Evolutionary conservation across 106 monocot genomes (phyloP).

Genomic region (Dendrobium chrysotoxum): DNA sequence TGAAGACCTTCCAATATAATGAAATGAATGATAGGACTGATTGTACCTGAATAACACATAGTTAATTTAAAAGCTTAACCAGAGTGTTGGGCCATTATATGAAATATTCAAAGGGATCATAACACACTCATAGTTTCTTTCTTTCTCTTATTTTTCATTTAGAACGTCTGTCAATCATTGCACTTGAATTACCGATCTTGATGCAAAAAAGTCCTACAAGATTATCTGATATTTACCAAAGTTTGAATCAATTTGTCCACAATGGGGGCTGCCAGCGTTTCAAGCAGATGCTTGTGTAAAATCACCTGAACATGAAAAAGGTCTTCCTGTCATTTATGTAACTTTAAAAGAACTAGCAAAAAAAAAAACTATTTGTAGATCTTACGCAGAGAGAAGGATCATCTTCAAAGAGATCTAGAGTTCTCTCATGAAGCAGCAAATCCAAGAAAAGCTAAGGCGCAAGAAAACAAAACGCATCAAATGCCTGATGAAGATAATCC

Average conservation of each 20-base stretch:
- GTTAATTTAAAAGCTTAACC: not conserved
- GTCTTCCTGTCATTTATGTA: not conserved
- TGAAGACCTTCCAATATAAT: not conserved
- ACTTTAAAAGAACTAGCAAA: not conserved
- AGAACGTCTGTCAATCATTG: not conserved
- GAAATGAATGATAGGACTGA: not conserved
- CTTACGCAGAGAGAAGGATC: slow-evolving; percentile 71
- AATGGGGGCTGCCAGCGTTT: slow-evolving; percentile 54
- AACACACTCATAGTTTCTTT: not conserved
- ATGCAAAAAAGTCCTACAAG: not conserved
- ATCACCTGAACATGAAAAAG: slow-evolving; percentile 29
- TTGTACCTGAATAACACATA: not conserved
- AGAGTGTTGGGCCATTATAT: not conserved
- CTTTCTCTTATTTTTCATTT: not conserved
- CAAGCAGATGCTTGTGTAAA: slow-evolving; percentile 91
- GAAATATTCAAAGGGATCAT: not conserved
- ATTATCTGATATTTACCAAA: slow-evolving; percentile 34
- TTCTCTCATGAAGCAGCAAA: slow-evolving; percentile 78
- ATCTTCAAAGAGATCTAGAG: slow-evolving; percentile 81
- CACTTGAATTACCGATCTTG: not conserved
- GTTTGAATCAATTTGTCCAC: slow-evolving; percentile 56
- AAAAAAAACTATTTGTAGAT: not conserved
- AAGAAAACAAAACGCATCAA: not conserved
- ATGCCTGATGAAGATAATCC: not conserved
- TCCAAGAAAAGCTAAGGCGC: slow-evolving; percentile 58